phyloP scores from a whole-genome alignment of 495 filamentous ascomycete species.

The Bryoglossum gracile region DNA sequence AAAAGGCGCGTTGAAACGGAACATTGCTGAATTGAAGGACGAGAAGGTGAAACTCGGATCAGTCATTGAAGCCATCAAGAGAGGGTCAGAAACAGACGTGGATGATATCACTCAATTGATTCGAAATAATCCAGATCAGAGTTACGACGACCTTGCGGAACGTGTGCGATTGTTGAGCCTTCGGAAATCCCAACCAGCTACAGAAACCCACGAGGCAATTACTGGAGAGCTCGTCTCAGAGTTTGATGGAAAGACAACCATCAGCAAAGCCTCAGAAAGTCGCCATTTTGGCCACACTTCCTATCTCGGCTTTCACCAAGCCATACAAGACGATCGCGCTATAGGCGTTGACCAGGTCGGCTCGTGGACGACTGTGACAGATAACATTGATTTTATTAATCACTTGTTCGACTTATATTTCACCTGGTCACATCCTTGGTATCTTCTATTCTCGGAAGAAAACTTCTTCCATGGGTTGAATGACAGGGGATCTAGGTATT shows the following conservation, averaged over 20 bases:
- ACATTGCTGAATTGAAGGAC: slow-evolving; percentile 28
- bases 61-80: slow-evolving; percentile 33
- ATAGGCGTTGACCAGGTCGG: slow-evolving; percentile 6
- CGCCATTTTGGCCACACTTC: slow-evolving; percentile 20
- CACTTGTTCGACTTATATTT: slow-evolving; percentile 69
- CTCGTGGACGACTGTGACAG: slow-evolving; percentile 54
- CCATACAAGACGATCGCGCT: neutral
- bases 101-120: slow-evolving; percentile 35
- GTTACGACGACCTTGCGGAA: slow-evolving; percentile 32
- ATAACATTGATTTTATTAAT: slow-evolving; percentile 47
- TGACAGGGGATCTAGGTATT: slow-evolving; percentile 51
- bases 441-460: slow-evolving; percentile 61
- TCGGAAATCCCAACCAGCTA: slow-evolving; percentile 18
- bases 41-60: slow-evolving; percentile 28
- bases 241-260: slow-evolving; percentile 15
- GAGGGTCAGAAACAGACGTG: slow-evolving; percentile 33
- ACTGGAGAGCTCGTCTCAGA: slow-evolving; percentile 29
- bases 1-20: slow-evolving; percentile 33
- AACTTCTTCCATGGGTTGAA: slow-evolving; percentile 60
- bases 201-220: slow-evolving; percentile 17
- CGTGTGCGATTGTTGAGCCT: slow-evolving; percentile 6
- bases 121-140: slow-evolving; percentile 26
- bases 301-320: slow-evolving; percentile 1
- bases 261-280: slow-evolving; percentile 6
- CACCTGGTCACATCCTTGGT: slow-evolving; percentile 69